Conservation (phyloP, 768 basidiomycete genomes). For the Crassisporium funariophilum region DNA sequence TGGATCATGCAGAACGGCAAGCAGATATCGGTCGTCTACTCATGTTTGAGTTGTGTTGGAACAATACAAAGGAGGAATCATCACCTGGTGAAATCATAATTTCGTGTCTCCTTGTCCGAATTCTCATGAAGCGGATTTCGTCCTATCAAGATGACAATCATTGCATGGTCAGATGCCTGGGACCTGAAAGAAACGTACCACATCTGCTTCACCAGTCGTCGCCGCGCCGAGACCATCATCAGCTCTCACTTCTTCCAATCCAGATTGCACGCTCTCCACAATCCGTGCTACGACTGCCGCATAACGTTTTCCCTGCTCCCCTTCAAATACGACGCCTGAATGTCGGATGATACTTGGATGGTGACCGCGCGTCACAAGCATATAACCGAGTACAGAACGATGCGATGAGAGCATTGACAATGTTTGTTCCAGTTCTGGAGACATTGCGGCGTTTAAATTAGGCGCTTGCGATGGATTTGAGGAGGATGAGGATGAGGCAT, state of each 20-base stretch:
- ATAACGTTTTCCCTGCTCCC: slow-evolving; percentile 78
- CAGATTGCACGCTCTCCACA: slow-evolving; percentile 76
- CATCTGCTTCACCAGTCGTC: slow-evolving; percentile 43
- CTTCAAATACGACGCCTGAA: slow-evolving; percentile 84
- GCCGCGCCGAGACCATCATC: slow-evolving; percentile 38
- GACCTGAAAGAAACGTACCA: slow-evolving; percentile 41
- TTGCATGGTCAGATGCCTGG: not conserved
- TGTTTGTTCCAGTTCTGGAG: slow-evolving; percentile 84
- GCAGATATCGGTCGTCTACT: slow-evolving; percentile 75
- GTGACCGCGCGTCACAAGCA: slow-evolving; percentile 74
- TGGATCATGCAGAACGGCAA: slow-evolving; percentile 85
- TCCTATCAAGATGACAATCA: slow-evolving; percentile 50
- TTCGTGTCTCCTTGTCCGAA: slow-evolving; percentile 90
- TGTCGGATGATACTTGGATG: slow-evolving; percentile 81
- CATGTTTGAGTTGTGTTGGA: not conserved
- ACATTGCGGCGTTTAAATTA: slow-evolving; percentile 36
- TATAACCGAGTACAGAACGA: slow-evolving; percentile 84
- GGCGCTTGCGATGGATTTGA: slow-evolving; percentile 20
- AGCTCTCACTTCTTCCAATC: slow-evolving; percentile 74
- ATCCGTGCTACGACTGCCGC: slow-evolving; percentile 73
- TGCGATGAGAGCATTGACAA: slow-evolving; percentile 76
- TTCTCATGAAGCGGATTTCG: slow-evolving; percentile 84
- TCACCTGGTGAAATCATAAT: slow-evolving; percentile 92
- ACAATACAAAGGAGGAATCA: slow-evolving; percentile 19
- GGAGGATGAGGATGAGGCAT: slow-evolving; percentile 23